Evolutionary conservation across 371 early-diverging fungal genomes (phyloP), one percentile per base, ranked within the genome.

Genomic region (Amoeboaphelidium protococcarum): DNA sequence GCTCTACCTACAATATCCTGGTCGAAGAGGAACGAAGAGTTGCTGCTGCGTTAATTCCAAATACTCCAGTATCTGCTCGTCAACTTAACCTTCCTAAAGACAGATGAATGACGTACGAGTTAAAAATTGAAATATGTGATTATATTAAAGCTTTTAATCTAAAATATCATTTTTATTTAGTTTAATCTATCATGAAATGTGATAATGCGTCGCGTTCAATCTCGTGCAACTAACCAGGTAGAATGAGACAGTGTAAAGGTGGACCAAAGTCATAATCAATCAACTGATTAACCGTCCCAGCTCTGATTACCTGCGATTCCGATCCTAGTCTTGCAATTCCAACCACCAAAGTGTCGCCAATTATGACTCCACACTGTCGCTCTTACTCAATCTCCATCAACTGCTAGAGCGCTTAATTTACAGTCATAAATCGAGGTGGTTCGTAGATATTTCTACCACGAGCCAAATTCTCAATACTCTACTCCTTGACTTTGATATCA

Each of bases 401-500:
- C 61, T 97, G 97, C 49, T 80, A 74, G 13, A 86, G 71, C 22
- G 94, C 92, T 54, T 76, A 78, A 62, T 87, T 86, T 45, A 88
- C 79, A 10, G 86, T 84, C 99, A 99, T 99, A 71, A 75, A 99
- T 31, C 96, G 69, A 52, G 95, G 90, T 19, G 92, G 90, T 59
- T 92, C 91, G 63, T 84, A 92, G 46, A 90, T 82, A 62, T 71
- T 73, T 41, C 89, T 71, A 20, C 85, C 84, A 46, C 84, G 74
- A 42, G 80, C 86, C 72, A 94, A 65, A 61, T 89, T 91, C 63
- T 95, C 92, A 22, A 80, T 65, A 46, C 76, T 80, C 65, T 90
- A 91, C 65, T 97, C 95, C 63, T 91, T 88, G 41, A 98, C 95
- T 64, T 92, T 97, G 66, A 99, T 97, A 64, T 99, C 98, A 55